Evolutionary conservation across 1,139 yeast species (phyloP).

Genomic region (Saccharomyces uvarum): DNA sequence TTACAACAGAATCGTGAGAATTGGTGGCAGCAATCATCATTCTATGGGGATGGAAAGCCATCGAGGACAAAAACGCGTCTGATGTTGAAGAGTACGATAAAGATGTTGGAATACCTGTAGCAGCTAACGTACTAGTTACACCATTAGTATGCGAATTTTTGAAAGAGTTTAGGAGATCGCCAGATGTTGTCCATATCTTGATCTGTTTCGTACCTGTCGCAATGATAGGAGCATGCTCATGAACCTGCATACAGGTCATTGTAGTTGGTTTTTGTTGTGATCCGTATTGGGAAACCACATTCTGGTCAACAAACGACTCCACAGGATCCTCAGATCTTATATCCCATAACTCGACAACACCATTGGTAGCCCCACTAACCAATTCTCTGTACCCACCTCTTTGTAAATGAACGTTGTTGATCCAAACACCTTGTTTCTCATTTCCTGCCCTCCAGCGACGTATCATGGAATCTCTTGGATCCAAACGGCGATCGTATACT

Average conservation of each 20-base stretch:
- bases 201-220: constrained; percentile 78
- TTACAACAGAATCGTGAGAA: constrained; percentile 69
- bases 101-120: constrained; percentile 25
- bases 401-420: constrained; percentile 86
- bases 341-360: constrained; percentile 85
- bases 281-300: constrained; percentile 22
- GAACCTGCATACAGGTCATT: constrained; percentile 71
- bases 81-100: constrained; percentile 19
- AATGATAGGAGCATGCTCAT: constrained; percentile 92
- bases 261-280: constrained; percentile 24
- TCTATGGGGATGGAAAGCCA: constrained; percentile 87
- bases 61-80: constrained; percentile 48
- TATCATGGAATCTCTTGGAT: constrained; percentile 80
- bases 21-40: constrained; percentile 88
- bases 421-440: constrained; percentile 42
- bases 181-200: constrained; percentile 83
- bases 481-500: constrained; percentile 83
- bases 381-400: constrained; percentile 92
- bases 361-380: constrained; percentile 76
- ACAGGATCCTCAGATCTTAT: constrained; percentile 70
- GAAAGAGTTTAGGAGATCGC: constrained; percentile 59
- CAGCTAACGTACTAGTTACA: constrained; percentile 29
- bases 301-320: constrained; percentile 51
- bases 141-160: constrained; percentile 37
- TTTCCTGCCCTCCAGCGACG: constrained; percentile 56